These are phyloP conservation scores for Pseudogymnoascus sp. DNA, from an alignment of 2,329 filamentous ascomycete genomes.

Conservation along the genomic window DNA sequence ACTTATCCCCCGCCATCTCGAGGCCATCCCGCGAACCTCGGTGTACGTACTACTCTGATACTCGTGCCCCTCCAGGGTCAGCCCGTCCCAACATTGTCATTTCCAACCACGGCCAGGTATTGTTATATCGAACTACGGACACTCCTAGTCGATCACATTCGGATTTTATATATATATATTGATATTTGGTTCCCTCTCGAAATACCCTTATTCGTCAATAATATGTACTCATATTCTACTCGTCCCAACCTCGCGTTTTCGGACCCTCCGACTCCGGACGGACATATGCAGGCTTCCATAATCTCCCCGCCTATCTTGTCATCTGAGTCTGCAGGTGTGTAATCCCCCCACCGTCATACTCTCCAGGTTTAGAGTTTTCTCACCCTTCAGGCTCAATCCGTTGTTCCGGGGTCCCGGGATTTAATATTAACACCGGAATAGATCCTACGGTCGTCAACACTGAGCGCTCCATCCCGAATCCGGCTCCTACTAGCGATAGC, in stretches of 20 bases:
- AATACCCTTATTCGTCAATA: conserved; percentile 2
- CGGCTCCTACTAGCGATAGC: neutral
- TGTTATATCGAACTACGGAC: neutral
- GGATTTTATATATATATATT: neutral
- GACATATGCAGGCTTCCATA: neutral
- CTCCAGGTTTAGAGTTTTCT: neutral
- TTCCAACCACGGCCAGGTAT: neutral
- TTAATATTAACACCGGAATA: neutral
- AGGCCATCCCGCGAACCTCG: neutral
- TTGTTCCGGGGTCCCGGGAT: neutral
- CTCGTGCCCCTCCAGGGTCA: conserved; percentile 6
- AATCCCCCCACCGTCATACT: neutral
- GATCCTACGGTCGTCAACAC: neutral
- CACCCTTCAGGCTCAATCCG: neutral
- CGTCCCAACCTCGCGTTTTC: neutral
- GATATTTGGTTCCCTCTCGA: neutral
- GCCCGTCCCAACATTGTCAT: neutral
- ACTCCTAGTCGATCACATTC: neutral
- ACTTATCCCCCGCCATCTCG: neutral
- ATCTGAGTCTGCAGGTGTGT: neutral
- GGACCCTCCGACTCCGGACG: conserved; percentile 3
- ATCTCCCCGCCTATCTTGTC: conserved; percentile 5
- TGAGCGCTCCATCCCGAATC: neutral
- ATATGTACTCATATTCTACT: neutral
- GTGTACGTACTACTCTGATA: neutral